Evolutionary conservation across 495 filamentous ascomycete genomes (phyloP), one percentile per base, ranked within the genome.

Genomic region (Elasticomyces elasticus): DNA sequence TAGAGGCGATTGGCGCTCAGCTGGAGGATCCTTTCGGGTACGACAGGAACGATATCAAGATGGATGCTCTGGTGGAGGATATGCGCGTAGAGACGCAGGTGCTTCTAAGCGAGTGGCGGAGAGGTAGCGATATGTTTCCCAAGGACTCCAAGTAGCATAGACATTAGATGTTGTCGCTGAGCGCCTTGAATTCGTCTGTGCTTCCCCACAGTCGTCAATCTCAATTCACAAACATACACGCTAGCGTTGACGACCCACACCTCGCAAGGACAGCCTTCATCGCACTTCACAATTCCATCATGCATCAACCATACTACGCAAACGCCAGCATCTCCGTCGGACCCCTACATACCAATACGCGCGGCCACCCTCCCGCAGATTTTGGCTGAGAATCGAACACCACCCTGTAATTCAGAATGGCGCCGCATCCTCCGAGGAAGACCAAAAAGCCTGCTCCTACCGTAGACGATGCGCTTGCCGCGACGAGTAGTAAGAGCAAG

Each of bases 21-120:
- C 71, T 87, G 7, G 85, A 89, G 62, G 85, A 89, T 62, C 85
- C 85, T 0, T 87, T 89, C 64, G 83, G 85, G 6, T 78, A 80
- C 56, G 84, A 86, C 56, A 77, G 77, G 56, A 87, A 86, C 52
- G 85, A 87, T 65, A 87, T 89, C 67, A 85, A 85, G 63, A 85
- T 87, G 77, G 85, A 87, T 63, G 82, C 76, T 11, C 79, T 87
- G 51, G 79, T 83, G 7, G 79, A 82, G 43, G 85, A 89, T 63
- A 70, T 78, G 33, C 72, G 79, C 50, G 74, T 67, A 33, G 85
- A 89, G 68, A 74, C 84, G 26, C 72, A 76, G 47, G 81, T 82
- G 19, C 67, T 86, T 44, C 59, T 87, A 1, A 71, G 74, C 0
- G 81, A 84, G 54, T 89, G 84, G 84, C 75, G 72, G 52, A 72